These are phyloP conservation scores for Melanogaster broomeanus DNA, from an alignment of 768 basidiomycete genomes.

Conservation along the genomic window DNA sequence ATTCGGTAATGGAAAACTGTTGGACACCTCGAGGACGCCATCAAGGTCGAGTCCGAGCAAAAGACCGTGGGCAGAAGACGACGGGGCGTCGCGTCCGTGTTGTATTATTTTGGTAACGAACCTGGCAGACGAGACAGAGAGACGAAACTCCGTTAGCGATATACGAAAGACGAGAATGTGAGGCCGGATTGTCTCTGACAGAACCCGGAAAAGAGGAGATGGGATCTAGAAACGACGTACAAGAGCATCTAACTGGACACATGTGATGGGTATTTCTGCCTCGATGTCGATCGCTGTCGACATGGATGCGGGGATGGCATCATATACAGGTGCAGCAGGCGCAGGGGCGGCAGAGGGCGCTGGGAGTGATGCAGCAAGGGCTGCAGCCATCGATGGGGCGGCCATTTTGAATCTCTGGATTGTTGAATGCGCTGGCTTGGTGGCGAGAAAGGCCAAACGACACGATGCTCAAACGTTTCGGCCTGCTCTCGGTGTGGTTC, in stretches of 20 bases:
- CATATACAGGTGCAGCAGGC: constrained; percentile 69
- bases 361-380: constrained; percentile 83
- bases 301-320: constrained; percentile 91
- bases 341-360: constrained; percentile 56
- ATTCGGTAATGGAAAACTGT: constrained; percentile 83
- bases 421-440: too few relatives aligned
- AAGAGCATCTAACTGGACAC: constrained; percentile 84
- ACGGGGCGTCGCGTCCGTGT: constrained; percentile 79
- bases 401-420: constrained; percentile 44
- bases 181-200: neutral
- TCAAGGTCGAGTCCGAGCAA: constrained; percentile 91
- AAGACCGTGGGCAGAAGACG: constrained; percentile 78
- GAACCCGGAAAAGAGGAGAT: neutral
- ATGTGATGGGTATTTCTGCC: constrained; percentile 78
- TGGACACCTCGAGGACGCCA: constrained; percentile 87
- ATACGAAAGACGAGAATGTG: neutral
- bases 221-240: constrained; percentile 46
- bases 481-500: neutral
- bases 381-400: constrained; percentile 88
- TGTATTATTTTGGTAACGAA: constrained; percentile 93
- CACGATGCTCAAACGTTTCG: too few relatives aligned
- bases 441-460: too few relatives aligned
- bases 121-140: constrained; percentile 47
- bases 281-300: constrained; percentile 93
- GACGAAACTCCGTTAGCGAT: constrained; percentile 14